These are phyloP conservation scores for Penicillium ochrochloron DNA, from an alignment of 495 filamentous ascomycete genomes.

Conservation along the genomic window DNA sequence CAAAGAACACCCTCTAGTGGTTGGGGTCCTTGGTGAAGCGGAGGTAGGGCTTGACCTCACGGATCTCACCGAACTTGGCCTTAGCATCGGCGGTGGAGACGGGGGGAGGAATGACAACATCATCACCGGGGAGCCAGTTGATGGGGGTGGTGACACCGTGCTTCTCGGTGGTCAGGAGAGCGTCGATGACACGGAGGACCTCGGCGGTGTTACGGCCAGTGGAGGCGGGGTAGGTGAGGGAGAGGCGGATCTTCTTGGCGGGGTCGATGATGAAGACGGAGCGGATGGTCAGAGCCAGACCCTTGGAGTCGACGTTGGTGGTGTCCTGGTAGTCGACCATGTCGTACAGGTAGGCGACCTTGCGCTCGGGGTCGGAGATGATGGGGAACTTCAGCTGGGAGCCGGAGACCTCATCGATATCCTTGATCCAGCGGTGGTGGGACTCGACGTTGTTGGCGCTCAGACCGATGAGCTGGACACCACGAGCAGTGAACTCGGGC, in stretches of 20 bases:
- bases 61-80: constrained; percentile 69
- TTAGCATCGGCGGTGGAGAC: constrained; percentile 66
- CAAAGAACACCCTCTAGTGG: constrained; percentile 34
- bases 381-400: constrained; percentile 67
- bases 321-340: constrained; percentile 66
- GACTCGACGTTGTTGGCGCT: constrained; percentile 63
- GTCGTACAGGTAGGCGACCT: constrained; percentile 68
- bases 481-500: constrained; percentile 92
- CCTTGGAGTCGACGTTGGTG: constrained; percentile 60
- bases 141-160: constrained; percentile 68
- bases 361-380: constrained; percentile 68
- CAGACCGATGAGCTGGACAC: constrained; percentile 94
- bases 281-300: constrained; percentile 69
- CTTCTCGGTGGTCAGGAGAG: constrained; percentile 65
- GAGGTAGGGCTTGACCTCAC: constrained; percentile 66
- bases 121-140: constrained; percentile 66
- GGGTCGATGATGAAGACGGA: constrained; percentile 74
- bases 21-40: constrained; percentile 50
- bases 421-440: constrained; percentile 65
- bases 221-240: constrained; percentile 69
- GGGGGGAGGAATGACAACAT: constrained; percentile 69
- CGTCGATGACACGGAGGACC: constrained; percentile 68
- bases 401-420: constrained; percentile 65
- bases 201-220: constrained; percentile 69
- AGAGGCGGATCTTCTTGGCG: constrained; percentile 68